Percentiles rank a stretch among this genome's conserved stretches.
Conservation (phyloP, 2,329 filamentous ascomycete genomes). For the Gaeumannomyces sp. region DNA sequence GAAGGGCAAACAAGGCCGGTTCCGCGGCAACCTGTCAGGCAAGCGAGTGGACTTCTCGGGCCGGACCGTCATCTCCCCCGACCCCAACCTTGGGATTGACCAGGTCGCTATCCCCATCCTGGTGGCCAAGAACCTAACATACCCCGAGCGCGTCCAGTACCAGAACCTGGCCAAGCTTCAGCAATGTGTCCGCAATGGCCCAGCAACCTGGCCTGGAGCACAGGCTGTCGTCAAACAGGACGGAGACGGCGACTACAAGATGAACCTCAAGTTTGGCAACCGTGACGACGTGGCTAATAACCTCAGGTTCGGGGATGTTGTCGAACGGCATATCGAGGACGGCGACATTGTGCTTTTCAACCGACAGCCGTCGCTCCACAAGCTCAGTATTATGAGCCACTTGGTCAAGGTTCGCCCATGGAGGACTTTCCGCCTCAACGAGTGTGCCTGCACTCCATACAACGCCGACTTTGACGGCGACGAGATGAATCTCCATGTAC, state of each 20-base stretch:
- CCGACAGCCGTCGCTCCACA: slow-evolving; percentile 93
- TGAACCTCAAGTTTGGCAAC: slow-evolving; percentile 70
- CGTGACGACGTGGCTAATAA: slow-evolving; percentile 65
- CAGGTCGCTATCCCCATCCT: slow-evolving; percentile 86
- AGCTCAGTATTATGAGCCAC: slow-evolving; percentile 97
- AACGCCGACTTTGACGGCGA: slow-evolving; percentile 99
- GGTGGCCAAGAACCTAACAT: slow-evolving; percentile 95
- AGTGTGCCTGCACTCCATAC: slow-evolving; percentile 97
- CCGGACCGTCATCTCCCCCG: slow-evolving; percentile 93
- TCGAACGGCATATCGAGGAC: slow-evolving; percentile 92
- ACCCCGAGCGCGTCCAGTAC: slow-evolving; percentile 79
- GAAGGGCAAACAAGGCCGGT: slow-evolving; percentile 96
- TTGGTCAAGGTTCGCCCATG: slow-evolving; percentile 88
- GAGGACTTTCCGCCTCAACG: slow-evolving; percentile 93
- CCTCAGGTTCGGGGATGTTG: slow-evolving; percentile 76
- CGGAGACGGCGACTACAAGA: slow-evolving; percentile 58
- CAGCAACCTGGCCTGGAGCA: slow-evolving; percentile 77
- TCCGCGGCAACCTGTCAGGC: slow-evolving; percentile 92
- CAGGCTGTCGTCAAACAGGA: slow-evolving; percentile 67
- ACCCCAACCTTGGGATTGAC: slow-evolving; percentile 89
- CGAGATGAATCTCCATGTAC: slow-evolving; percentile 98
- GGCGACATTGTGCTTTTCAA: slow-evolving; percentile 97
- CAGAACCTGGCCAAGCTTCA: slow-evolving; percentile 82
- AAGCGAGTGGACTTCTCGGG: slow-evolving; percentile 99
- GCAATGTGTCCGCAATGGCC: slow-evolving; percentile 67